phyloP scores from a whole-genome alignment of 805 yeast species.

The Saccharomycopsis amapae region DNA sequence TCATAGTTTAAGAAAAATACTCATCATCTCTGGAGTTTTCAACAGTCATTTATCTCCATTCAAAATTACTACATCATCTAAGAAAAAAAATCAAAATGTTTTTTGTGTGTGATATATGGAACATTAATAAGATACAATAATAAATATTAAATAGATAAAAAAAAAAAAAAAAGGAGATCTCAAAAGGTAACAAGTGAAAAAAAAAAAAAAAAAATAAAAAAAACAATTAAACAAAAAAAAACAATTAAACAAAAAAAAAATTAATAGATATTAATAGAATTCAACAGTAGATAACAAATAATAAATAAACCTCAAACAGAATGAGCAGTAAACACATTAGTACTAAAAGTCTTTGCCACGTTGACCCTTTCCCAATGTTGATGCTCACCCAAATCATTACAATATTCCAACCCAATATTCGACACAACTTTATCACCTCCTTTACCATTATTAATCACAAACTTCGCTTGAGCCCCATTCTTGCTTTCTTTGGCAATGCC shows the following conservation, averaged over 20 bases:
- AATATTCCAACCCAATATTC: conserved; percentile 33
- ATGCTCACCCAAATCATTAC: conserved; percentile 18
- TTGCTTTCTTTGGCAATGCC: conserved; percentile 65
- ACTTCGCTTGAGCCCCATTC: conserved; percentile 66
- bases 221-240: background rate
- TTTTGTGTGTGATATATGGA: too few relatives aligned
- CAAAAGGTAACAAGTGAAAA: background rate
- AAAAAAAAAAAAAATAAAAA: background rate
- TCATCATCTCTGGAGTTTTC: too few relatives aligned
- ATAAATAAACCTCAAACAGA: background rate
- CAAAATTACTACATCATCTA: too few relatives aligned
- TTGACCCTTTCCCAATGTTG: conserved; percentile 14
- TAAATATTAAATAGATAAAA: background rate
- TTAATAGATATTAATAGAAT: background rate
- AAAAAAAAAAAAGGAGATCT: background rate
- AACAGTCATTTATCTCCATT: too few relatives aligned
- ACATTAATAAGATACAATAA: background rate
- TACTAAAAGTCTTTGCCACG: conserved; percentile 15
- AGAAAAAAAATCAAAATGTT: too few relatives aligned
- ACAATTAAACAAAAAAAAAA: background rate
- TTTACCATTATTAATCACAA: conserved; percentile 37
- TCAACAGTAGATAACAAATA: background rate
- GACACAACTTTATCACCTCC: conserved; percentile 40
- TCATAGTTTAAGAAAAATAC: too few relatives aligned
- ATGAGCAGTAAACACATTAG: conserved; percentile 14